Percentiles rank a stretch among this genome's conserved stretches.
These are phyloP conservation scores for Aspergillus flavus DNA, from an alignment of 2,329 filamentous ascomycete genomes.

Conservation along the genomic window DNA sequence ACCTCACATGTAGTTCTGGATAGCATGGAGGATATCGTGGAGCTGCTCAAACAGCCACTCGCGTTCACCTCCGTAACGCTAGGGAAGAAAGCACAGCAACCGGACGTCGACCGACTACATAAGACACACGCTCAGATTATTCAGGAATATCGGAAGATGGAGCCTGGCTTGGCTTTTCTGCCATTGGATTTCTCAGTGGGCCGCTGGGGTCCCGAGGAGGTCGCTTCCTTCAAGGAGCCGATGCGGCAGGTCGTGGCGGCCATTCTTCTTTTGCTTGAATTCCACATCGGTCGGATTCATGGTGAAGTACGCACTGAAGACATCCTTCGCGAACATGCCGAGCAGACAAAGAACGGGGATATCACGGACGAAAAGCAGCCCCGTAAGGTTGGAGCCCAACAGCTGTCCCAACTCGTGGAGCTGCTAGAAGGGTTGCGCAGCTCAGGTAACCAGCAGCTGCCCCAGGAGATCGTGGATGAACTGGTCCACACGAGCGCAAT, in stretches of 20 bases:
- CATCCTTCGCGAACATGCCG: constrained; percentile 1
- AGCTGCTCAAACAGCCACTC: constrained; percentile 32
- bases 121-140: constrained; percentile 40
- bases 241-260: constrained; percentile 41
- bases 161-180: constrained; percentile 47
- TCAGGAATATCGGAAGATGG: constrained; percentile 39
- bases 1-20: constrained; percentile 50
- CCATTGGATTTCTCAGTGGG: constrained; percentile 52
- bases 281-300: constrained; percentile 41
- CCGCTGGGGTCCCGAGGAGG: constrained; percentile 50
- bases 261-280: constrained; percentile 45
- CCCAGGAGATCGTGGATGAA: constrained; percentile 34
- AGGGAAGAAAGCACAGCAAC: constrained; percentile 15
- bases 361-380: constrained; percentile 21
- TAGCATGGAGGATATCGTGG: constrained; percentile 34
- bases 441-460: constrained; percentile 39
- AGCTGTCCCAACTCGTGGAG: constrained; percentile 36
- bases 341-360: constrained; percentile 9
- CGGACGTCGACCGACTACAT: constrained; percentile 26
- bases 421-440: constrained; percentile 43
- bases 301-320: constrained; percentile 6
- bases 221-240: constrained; percentile 40
- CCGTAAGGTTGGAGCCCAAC: constrained; percentile 31
- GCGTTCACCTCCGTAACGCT: constrained; percentile 31
- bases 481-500: constrained; percentile 32